phyloP scores from a whole-genome alignment of 768 basidiomycete species.

The Boletus vermiculosoides region DNA sequence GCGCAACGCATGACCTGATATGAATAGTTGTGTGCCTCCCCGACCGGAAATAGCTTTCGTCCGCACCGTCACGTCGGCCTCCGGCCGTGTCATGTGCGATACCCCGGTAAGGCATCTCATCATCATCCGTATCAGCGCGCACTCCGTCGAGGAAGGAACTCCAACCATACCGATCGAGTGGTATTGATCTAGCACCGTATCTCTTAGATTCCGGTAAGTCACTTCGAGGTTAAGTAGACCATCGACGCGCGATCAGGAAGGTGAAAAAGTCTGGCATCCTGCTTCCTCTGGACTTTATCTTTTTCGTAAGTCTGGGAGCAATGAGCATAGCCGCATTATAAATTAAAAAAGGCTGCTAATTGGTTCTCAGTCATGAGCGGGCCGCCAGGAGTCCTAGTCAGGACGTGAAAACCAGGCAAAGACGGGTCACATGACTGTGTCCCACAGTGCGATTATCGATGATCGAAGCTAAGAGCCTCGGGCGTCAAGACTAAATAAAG shows the following conservation, averaged over 20 bases:
- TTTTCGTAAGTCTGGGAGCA: too few species aligned
- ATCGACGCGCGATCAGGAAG: not conserved
- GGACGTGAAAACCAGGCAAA: too few species aligned
- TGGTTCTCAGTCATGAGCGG: too few species aligned
- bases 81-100: not conserved
- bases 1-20: too few species aligned
- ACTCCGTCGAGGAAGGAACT: not conserved
- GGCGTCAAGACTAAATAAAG: too few species aligned
- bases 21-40: not conserved
- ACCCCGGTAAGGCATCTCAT: not conserved
- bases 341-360: too few species aligned
- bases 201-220: not conserved
- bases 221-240: not conserved
- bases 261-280: not conserved
- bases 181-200: not conserved
- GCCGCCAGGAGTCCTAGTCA: too few species aligned
- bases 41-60: slow-evolving; percentile 18
- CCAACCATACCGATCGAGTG: not conserved
- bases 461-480: too few species aligned
- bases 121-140: not conserved
- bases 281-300: not conserved
- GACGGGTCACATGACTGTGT: too few species aligned
- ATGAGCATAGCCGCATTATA: too few species aligned
- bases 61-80: too few species aligned
- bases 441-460: too few species aligned